phyloP scores from a whole-genome alignment of 768 basidiomycete species.

The Russula olivacea region DNA sequence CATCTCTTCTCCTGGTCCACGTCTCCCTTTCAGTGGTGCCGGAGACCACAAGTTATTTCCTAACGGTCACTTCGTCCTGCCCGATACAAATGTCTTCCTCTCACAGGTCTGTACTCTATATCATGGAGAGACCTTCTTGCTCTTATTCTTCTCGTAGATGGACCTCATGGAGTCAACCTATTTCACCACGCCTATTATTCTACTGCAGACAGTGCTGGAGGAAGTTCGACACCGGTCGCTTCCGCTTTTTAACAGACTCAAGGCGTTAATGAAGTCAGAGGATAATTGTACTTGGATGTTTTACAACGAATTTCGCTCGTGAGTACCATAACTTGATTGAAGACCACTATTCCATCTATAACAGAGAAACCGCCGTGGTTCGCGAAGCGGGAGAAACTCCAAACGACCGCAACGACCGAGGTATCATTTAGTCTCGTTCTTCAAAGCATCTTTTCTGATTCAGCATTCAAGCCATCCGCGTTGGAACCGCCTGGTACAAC shows the following conservation, averaged over 20 bases:
- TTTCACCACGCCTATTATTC: slow-evolving; percentile 74
- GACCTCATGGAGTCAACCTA: slow-evolving; percentile 80
- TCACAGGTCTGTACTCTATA: slow-evolving; percentile 54
- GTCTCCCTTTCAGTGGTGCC: slow-evolving; percentile 57
- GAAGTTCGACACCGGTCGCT: slow-evolving; percentile 94
- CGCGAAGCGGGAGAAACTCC: slow-evolving; percentile 75
- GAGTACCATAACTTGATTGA: slow-evolving; percentile 30
- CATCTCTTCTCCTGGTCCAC: slow-evolving; percentile 34
- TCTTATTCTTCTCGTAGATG: slow-evolving; percentile 51
- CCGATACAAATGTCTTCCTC: slow-evolving; percentile 94
- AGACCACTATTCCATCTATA: neutral
- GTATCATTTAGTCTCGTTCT: slow-evolving; percentile 35
- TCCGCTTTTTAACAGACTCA: slow-evolving; percentile 89
- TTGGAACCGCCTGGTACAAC: slow-evolving; percentile 82
- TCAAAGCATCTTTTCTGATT: slow-evolving; percentile 6
- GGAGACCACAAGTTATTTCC: slow-evolving; percentile 50
- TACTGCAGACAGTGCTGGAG: slow-evolving; percentile 92
- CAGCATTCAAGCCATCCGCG: slow-evolving; percentile 71
- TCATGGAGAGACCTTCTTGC: neutral
- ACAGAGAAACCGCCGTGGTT: slow-evolving; percentile 74
- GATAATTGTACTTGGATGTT: slow-evolving; percentile 82
- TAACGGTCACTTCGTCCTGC: slow-evolving; percentile 74
- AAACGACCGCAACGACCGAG: slow-evolving; percentile 93
- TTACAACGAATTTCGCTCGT: slow-evolving; percentile 84
- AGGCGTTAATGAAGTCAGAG: slow-evolving; percentile 75